phyloP scores from a whole-genome alignment of 1,284 basidiomycete genomes.

The Rhodotorula sp. region DNA sequence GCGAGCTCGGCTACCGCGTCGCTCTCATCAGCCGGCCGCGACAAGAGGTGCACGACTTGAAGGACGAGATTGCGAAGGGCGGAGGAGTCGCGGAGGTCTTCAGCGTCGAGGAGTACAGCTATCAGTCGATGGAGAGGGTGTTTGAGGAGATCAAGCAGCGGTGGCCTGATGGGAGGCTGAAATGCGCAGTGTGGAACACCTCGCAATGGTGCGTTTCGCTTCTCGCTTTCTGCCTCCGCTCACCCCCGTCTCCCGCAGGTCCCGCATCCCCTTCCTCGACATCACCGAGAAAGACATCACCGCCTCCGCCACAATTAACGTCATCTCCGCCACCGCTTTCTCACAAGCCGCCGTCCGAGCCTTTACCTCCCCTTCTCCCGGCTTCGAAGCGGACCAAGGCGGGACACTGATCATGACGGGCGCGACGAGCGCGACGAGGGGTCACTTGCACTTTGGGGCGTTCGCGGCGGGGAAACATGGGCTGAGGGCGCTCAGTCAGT shows the following conservation, averaged over 20 bases:
- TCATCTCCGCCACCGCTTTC: conserved; percentile 67
- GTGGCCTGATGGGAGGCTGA: conserved; percentile 31
- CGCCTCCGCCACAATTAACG: conserved; percentile 56
- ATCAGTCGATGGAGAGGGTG: conserved; percentile 10
- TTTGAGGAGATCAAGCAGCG: conserved; percentile 7
- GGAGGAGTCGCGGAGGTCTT: conserved; percentile 21
- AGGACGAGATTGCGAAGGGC: conserved; percentile 13
- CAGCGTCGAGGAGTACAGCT: conserved; percentile 22
- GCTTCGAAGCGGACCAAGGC: conserved; percentile 56
- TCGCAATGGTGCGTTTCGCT: conserved; percentile 24
- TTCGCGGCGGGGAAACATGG: conserved; percentile 70
- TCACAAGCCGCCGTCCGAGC: conserved; percentile 62
- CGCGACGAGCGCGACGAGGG: conserved; percentile 66
- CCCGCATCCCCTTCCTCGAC: conserved; percentile 36
- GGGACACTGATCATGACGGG: conserved; percentile 75
- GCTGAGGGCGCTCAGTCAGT: conserved; percentile 59
- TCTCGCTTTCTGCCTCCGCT: background rate
- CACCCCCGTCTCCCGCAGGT: conserved; percentile 5
- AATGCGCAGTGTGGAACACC: conserved; percentile 35
- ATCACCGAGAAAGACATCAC: conserved; percentile 27
- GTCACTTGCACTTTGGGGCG: conserved; percentile 63
- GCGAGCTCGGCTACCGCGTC: conserved; percentile 16
- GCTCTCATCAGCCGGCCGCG: conserved; percentile 31
- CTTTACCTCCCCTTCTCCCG: conserved; percentile 51
- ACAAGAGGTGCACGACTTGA: conserved; percentile 24